A percentile compares a stretch with the other conserved stretches of the same genome.
Evolutionary conservation across 2,329 filamentous ascomycete genomes (phyloP).

Genomic region (Scortechinia acanthostroma): DNA sequence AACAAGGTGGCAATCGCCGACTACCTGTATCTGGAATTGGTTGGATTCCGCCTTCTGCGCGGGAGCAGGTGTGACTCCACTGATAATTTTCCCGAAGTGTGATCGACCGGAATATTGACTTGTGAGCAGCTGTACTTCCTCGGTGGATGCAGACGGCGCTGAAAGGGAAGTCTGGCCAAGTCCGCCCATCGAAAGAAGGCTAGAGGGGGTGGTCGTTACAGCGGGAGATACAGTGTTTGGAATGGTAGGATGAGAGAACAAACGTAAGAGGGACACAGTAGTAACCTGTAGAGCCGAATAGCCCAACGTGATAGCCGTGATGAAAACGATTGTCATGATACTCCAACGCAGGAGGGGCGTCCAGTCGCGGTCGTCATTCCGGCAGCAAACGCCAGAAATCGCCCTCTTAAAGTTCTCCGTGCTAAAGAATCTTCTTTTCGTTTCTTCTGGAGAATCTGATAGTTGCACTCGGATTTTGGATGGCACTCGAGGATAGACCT

Average conservation of each 20-base stretch:
- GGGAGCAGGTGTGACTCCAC: background rate
- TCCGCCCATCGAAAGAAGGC: background rate
- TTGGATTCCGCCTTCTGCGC: slow-evolving; percentile 16
- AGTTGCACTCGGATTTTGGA: no score
- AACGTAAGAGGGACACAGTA: background rate
- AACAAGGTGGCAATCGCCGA: slow-evolving; percentile 42
- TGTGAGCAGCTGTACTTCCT: background rate
- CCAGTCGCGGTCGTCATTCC: background rate
- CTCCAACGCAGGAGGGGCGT: background rate
- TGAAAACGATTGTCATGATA: background rate
- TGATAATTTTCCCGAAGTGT: background rate
- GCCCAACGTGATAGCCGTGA: background rate
- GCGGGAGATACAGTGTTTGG: background rate
- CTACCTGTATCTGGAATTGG: slow-evolving; percentile 40
- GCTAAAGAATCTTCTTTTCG: no score
- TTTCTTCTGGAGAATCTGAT: no score
- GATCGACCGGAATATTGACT: background rate
- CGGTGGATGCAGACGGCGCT: background rate
- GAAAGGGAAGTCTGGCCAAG: background rate
- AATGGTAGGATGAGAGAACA: background rate
- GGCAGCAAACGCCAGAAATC: no score
- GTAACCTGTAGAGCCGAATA: background rate
- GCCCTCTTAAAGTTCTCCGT: no score
- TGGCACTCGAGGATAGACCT: slow-evolving; percentile 13
- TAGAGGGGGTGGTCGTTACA: background rate